These are phyloP conservation scores for Yarrowia porcina DNA, from an alignment of 805 yeast species.

Conservation along the genomic window DNA sequence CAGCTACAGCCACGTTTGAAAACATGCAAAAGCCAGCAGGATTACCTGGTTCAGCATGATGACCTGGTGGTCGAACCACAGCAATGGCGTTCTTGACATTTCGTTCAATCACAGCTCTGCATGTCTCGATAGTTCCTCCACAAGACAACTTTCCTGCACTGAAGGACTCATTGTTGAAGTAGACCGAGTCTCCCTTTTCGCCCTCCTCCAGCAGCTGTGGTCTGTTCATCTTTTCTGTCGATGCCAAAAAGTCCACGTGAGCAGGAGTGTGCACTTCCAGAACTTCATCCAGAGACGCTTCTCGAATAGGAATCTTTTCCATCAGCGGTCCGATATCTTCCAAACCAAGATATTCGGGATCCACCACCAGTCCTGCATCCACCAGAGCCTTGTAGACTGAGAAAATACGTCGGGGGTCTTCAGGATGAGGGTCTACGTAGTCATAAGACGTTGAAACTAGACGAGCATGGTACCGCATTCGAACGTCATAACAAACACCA, in stretches of 20 bases:
- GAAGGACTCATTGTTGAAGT: constrained; percentile 85
- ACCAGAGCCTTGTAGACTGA: constrained; percentile 90
- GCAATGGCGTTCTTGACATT: constrained; percentile 88
- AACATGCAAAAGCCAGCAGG: constrained; percentile 97
- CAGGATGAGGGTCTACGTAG: constrained; percentile 98
- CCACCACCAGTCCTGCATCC: constrained; percentile 85
- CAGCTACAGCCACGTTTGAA: constrained; percentile 96
- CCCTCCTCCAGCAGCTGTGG: constrained; percentile 77
- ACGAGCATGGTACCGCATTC: constrained; percentile 97
- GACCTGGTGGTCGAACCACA: constrained; percentile 98
- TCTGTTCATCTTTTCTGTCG: constrained; percentile 72
- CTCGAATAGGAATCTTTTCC: constrained; percentile 86
- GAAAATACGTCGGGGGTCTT: constrained; percentile 94
- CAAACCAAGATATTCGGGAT: constrained; percentile 66
- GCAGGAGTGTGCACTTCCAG: constrained; percentile 78
- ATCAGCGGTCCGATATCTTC: constrained; percentile 81
- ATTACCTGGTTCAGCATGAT: constrained; percentile 96
- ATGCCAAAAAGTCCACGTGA: constrained; percentile 70
- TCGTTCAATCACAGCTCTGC: constrained; percentile 92
- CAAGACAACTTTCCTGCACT: constrained; percentile 87
- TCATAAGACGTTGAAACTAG: constrained; percentile 88
- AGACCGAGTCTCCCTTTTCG: constrained; percentile 90
- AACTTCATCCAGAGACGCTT: constrained; percentile 83
- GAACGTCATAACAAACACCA: constrained; percentile 91
- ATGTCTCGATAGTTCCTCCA: constrained; percentile 97